These are phyloP conservation scores for Meyerozyma smithsonii DNA, from an alignment of 1,139 yeast genomes.

Conservation along the genomic window DNA sequence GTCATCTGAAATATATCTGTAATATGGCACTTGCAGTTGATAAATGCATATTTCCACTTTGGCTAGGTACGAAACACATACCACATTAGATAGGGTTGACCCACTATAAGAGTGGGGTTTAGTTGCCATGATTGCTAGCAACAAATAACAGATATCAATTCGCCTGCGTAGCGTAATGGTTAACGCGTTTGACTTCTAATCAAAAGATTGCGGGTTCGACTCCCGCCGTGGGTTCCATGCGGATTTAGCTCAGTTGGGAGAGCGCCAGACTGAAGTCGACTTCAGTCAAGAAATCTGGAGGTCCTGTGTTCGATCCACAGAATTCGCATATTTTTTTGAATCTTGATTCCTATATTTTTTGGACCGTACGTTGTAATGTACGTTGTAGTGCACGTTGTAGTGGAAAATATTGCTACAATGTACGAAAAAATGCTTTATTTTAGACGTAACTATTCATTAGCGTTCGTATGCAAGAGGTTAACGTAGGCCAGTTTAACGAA, in stretches of 20 bases:
- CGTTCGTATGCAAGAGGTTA: not conserved
- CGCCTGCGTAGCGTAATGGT: slow-evolving; percentile 48
- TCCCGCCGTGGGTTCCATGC: slow-evolving; percentile 41
- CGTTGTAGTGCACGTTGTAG: no score
- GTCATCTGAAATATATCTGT: no score
- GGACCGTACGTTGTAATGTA: no score
- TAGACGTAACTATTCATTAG: not conserved
- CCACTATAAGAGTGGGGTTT: no score
- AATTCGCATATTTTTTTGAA: slow-evolving; percentile 32
- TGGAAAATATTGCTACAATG: no score
- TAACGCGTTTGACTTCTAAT: slow-evolving; percentile 47
- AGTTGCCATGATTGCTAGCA: not conserved
- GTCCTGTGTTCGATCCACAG: slow-evolving; percentile 24
- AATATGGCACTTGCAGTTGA: no score
- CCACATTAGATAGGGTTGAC: no score
- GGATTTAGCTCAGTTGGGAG: slow-evolving; percentile 20
- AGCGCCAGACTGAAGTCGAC: slow-evolving; percentile 17
- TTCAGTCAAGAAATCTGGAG: slow-evolving; percentile 11
- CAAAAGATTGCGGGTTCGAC: slow-evolving; percentile 48
- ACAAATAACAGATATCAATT: not conserved
- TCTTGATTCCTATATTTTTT: no score
- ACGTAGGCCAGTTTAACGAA: slow-evolving; percentile 21
- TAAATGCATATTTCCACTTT: no score
- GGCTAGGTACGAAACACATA: no score
- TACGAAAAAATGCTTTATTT: no score